Conservation (phyloP, 1,139 yeast genomes). For the Protomyces arabidopsidicola region DNA sequence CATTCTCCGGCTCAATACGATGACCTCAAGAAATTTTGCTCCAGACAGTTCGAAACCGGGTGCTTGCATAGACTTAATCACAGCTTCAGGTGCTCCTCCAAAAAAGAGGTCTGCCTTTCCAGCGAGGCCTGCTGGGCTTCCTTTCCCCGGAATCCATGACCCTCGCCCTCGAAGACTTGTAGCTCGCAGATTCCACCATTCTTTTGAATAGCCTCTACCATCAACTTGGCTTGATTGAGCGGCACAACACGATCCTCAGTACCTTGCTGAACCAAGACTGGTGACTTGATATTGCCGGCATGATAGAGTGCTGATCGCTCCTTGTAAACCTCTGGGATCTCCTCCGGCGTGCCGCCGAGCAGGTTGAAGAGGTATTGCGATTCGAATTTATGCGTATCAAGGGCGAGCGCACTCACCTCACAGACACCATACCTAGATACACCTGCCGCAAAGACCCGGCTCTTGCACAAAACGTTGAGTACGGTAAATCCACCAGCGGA, state of each 20-base stretch:
- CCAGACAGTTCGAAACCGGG: too few relatives aligned
- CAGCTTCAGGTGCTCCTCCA: slow-evolving; percentile 9
- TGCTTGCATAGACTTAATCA: background rate
- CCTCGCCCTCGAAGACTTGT: slow-evolving; percentile 19
- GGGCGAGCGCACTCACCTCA: slow-evolving; percentile 12
- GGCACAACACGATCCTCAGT: slow-evolving; percentile 24
- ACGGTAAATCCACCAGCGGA: slow-evolving; percentile 26
- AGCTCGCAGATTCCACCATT: slow-evolving; percentile 15
- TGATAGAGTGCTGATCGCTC: slow-evolving; percentile 14
- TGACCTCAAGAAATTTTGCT: too few relatives aligned
- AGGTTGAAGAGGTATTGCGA: slow-evolving; percentile 21
- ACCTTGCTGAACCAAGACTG: slow-evolving; percentile 20
- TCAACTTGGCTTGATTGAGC: slow-evolving; percentile 11
- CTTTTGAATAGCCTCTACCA: slow-evolving; percentile 15
- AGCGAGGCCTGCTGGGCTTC: slow-evolving; percentile 12
- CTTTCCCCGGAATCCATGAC: slow-evolving; percentile 20
- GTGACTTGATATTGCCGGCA: slow-evolving; percentile 14
- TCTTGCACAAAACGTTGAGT: slow-evolving; percentile 7
- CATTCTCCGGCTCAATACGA: too few relatives aligned
- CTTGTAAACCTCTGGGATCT: slow-evolving; percentile 8
- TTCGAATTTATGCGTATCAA: slow-evolving; percentile 25
- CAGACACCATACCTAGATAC: slow-evolving; percentile 10
- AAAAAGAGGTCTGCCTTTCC: slow-evolving; percentile 8
- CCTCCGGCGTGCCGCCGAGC: slow-evolving; percentile 25
- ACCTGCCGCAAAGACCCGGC: slow-evolving; percentile 19